Conservation (phyloP, 2,329 filamentous ascomycete genomes). For the Aspergillus pseudotamarii region DNA sequence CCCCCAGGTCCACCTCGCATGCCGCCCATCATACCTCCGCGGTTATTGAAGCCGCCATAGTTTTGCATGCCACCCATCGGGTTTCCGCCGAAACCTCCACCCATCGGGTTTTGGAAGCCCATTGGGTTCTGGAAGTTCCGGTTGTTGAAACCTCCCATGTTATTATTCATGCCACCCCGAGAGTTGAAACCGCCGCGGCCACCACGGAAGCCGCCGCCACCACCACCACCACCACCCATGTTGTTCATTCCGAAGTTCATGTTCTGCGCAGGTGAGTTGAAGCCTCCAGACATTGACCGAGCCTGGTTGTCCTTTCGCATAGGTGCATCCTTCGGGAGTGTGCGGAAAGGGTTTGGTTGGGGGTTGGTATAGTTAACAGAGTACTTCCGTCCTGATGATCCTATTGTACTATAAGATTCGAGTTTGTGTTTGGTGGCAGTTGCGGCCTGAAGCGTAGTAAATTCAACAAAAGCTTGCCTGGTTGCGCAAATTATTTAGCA, state of each 20-base stretch:
- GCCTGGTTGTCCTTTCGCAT: conserved; percentile 65
- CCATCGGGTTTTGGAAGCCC: conserved; percentile 52
- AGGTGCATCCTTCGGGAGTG: conserved; percentile 84
- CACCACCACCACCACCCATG: conserved; percentile 49
- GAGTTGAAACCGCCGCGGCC: conserved; percentile 44
- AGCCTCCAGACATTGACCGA: conserved; percentile 52
- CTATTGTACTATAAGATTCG: conserved; percentile 62
- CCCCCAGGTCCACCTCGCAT: conserved; percentile 59
- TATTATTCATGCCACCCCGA: conserved; percentile 37
- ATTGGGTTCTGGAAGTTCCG: conserved; percentile 52
- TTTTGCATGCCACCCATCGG: conserved; percentile 56
- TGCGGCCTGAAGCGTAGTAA: conserved; percentile 79
- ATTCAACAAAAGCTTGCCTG: conserved; percentile 80
- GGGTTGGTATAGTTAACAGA: conserved; percentile 75
- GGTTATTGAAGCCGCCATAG: conserved; percentile 53
- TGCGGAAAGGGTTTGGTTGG: conserved; percentile 83
- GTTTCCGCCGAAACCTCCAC: conserved; percentile 43
- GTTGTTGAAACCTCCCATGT: conserved; percentile 55
- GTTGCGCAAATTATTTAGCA: conserved; percentile 2
- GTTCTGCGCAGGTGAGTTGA: conserved; percentile 44
- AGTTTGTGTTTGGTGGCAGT: conserved; percentile 83
- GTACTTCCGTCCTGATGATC: conserved; percentile 66
- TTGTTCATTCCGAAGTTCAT: conserved; percentile 46
- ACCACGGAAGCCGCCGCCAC: conserved; percentile 55
- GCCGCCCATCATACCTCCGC: conserved; percentile 56